Percentiles rank a stretch among this genome's conserved stretches.
phyloP scores from a whole-genome alignment of 1,284 basidiomycete genomes.

The Tilletia caries region DNA sequence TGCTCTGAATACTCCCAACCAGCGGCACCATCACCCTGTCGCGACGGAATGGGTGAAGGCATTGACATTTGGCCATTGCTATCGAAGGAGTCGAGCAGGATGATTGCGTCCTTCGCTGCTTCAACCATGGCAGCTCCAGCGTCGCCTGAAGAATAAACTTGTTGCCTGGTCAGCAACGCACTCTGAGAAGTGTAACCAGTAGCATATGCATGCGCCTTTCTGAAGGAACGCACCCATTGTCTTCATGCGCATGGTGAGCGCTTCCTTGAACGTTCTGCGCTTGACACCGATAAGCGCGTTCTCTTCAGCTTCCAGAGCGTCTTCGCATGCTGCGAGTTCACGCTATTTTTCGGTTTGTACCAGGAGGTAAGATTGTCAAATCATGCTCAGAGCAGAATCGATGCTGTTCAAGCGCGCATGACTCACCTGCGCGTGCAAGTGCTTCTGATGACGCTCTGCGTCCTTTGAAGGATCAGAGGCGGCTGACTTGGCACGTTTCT shows the following conservation, averaged over 20 bases:
- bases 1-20: constrained; percentile 3
- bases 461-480: constrained; percentile 47
- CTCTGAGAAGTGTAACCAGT: too few relatives aligned
- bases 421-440: constrained; percentile 15
- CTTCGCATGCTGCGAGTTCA: constrained; percentile 56
- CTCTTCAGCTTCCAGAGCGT: constrained; percentile 53
- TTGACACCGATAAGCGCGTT: constrained; percentile 54
- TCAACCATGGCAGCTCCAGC: constrained; percentile 54
- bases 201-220: too few relatives aligned
- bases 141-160: constrained; percentile 26
- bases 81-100: constrained; percentile 52
- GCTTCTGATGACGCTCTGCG: constrained; percentile 24
- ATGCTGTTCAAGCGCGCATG: neutral
- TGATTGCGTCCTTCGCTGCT: constrained; percentile 51
- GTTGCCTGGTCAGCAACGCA: too few relatives aligned
- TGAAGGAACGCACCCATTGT: constrained; percentile 43
- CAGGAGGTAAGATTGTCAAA: too few relatives aligned
- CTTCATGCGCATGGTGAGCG: constrained; percentile 55
- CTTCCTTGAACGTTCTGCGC: constrained; percentile 55
- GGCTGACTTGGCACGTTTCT: constrained; percentile 36
- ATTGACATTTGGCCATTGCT: constrained; percentile 27
- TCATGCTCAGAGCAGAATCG: neutral
- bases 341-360: constrained; percentile 53
- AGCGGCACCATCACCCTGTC: neutral
- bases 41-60: neutral